Evolutionary conservation across 2,329 filamentous ascomycete genomes (phyloP), one percentile per base, ranked within the genome.

Genomic region (Zasmidium citrigriseum): DNA sequence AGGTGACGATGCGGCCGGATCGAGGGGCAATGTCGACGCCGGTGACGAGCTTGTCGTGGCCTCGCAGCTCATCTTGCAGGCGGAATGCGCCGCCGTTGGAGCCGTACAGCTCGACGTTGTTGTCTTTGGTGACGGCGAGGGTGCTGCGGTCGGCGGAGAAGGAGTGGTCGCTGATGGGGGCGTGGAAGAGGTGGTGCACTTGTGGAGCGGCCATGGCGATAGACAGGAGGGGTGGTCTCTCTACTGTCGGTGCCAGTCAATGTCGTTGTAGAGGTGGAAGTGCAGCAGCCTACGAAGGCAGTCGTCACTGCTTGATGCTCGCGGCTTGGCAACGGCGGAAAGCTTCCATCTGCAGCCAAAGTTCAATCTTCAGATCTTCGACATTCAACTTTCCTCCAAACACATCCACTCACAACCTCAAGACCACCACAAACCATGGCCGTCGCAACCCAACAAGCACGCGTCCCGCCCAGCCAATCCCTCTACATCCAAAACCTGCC

Each of bases 31-130:
- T 96, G 72, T 99, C 95, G 22, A 99, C 91, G 68, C 95, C 89
- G 1, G 95, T 99, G 52, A 99, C 91, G 1, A 88, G 93, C 82
- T 99, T 99, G 76, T 99, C 96, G 72, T 99, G 95, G 46, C 93
- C 95, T 72, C 93, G 95, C 59, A 99, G 83, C 79, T 97, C 91
- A 75, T 98, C 92, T 74, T 93, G 88, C 65, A 97, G 82, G 86
- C 86, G 78, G 93, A 97, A 65, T 70, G 80, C 86, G 56, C 56
- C 62, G 72, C 90, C 91, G 57, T 83, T 83, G 68, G 82, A 84
- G 70, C 84, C 81, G 76, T 97, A 98, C 45, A 99, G 87, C 81
- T 97, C 92, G 70, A 99, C 89, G 67, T 86, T 85, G 72, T 89
- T 92, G 74, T 98, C 93, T 70, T 91, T 89, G 64, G 93, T 90